Percentiles rank a stretch among this genome's conserved stretches.
Evolutionary conservation across 805 yeast genomes (phyloP).

Genomic region (Candida wancherniae): DNA sequence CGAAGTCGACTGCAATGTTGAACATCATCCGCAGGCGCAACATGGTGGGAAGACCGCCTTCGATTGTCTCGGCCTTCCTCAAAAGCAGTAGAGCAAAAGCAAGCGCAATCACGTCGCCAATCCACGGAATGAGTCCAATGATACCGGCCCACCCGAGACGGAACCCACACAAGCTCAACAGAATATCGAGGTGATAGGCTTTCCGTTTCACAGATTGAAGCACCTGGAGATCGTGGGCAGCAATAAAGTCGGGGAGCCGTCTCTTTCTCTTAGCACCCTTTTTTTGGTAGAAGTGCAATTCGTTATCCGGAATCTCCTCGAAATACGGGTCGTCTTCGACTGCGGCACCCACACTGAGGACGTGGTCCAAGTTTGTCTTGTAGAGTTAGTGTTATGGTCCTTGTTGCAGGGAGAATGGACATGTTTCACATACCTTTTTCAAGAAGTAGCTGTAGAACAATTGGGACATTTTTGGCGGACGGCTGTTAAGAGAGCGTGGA

Average conservation of each 20-base stretch:
- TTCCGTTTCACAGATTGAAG: conserved; percentile 32
- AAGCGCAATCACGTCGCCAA: conserved; percentile 32
- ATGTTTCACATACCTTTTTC: conserved; percentile 29
- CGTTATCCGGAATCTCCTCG: conserved; percentile 37
- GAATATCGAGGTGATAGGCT: conserved; percentile 38
- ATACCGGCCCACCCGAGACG: conserved; percentile 41
- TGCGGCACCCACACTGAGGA: conserved; percentile 25
- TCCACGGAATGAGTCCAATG: conserved; percentile 39
- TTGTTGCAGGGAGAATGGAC: background rate
- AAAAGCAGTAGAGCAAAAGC: conserved; percentile 29
- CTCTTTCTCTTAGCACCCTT: conserved; percentile 39
- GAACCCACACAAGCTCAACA: conserved; percentile 35
- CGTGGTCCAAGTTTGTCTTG: conserved; percentile 26
- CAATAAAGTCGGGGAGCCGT: conserved; percentile 32
- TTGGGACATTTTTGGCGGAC: conserved; percentile 30
- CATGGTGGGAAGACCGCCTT: conserved; percentile 34
- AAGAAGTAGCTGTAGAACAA: conserved; percentile 32
- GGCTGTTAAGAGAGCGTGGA: no score
- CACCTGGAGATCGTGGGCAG: conserved; percentile 28
- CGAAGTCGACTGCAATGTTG: conserved; percentile 38
- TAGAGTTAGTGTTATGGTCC: conserved; percentile 3
- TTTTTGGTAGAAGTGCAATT: conserved; percentile 37
- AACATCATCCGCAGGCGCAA: conserved; percentile 33
- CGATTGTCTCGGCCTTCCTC: conserved; percentile 28
- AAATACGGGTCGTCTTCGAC: conserved; percentile 34